phyloP scores from a whole-genome alignment of 1,139 yeast genomes.

The Yamadazyma pseudoaaseri region DNA sequence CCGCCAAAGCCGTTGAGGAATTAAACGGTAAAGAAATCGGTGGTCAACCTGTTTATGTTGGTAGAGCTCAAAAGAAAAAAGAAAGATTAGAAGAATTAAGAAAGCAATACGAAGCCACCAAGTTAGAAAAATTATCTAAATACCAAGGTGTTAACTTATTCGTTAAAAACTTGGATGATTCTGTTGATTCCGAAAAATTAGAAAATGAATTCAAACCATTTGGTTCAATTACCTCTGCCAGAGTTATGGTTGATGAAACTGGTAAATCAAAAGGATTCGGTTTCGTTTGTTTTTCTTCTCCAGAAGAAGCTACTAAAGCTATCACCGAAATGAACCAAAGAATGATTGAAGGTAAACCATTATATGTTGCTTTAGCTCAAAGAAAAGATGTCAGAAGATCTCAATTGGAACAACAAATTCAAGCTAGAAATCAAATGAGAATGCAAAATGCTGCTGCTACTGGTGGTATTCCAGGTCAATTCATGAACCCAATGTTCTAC shows the following conservation, averaged over 20 bases:
- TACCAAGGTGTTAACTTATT: conserved; percentile 98
- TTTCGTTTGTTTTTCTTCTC: conserved; percentile 95
- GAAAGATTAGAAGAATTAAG: conserved; percentile 97
- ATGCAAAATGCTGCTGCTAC: conserved; percentile 90
- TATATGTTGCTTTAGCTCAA: conserved; percentile 98
- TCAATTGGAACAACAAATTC: conserved; percentile 96
- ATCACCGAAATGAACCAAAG: conserved; percentile 98
- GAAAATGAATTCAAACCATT: conserved; percentile 90
- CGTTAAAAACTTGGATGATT: conserved; percentile 93
- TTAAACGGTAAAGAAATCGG: conserved; percentile 84
- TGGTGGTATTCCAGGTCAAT: conserved; percentile 92
- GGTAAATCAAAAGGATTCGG: conserved; percentile 99
- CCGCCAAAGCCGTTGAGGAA: conserved; percentile 88
- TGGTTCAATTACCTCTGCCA: conserved; percentile 95
- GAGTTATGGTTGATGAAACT: conserved; percentile 92
- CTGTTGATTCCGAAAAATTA: conserved; percentile 87
- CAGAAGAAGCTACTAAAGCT: conserved; percentile 99
- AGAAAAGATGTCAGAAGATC: conserved; percentile 97
- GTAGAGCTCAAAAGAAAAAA: conserved; percentile 98
- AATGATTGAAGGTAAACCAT: conserved; percentile 93
- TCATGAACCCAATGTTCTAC: conserved; percentile 94
- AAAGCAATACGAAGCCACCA: conserved; percentile 90
- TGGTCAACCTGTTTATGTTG: conserved; percentile 88
- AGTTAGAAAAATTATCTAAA: conserved; percentile 89
- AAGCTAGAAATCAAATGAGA: conserved; percentile 98